Conservation (phyloP, 306 rosid species). For the Corylus avellana region DNA sequence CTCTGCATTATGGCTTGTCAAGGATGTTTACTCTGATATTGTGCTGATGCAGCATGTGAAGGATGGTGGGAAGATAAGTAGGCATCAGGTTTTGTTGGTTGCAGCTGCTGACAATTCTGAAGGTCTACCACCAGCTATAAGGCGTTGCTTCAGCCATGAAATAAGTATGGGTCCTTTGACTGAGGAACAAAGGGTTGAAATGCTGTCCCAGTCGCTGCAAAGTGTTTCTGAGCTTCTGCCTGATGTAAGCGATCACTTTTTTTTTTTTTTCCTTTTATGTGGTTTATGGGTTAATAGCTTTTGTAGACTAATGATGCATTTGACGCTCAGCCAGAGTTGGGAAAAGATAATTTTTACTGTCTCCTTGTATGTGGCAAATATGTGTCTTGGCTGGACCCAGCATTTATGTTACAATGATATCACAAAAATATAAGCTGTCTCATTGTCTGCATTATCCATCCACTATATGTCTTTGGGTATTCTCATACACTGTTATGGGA, state of each 20-base stretch:
- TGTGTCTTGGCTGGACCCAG: background rate
- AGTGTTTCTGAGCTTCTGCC: constrained; percentile 57
- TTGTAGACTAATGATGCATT: constrained; percentile 8
- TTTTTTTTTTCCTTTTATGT: constrained; percentile 20
- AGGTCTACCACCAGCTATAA: constrained; percentile 78
- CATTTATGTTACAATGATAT: background rate
- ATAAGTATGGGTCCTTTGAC: constrained; percentile 81
- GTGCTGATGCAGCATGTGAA: constrained; percentile 45
- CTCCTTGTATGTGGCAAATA: constrained; percentile 5
- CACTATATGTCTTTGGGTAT: background rate
- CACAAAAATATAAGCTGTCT: background rate
- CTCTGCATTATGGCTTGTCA: background rate
- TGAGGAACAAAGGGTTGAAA: constrained; percentile 85
- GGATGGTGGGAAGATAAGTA: constrained; percentile 46
- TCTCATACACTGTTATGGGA: background rate
- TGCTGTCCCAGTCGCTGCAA: constrained; percentile 70
- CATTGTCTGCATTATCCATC: background rate
- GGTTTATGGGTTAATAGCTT: constrained; percentile 10
- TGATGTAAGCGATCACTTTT: constrained; percentile 44
- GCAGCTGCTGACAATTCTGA: constrained; percentile 88
- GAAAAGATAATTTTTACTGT: background rate
- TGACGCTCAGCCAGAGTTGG: constrained; percentile 8
- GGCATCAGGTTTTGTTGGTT: constrained; percentile 68
- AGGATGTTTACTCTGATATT: constrained; percentile 32
- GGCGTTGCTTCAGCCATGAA: constrained; percentile 98